A percentile compares a stretch with the other conserved stretches of the same genome.
Evolutionary conservation across 148 eudicot genomes (phyloP).

Genomic region (Suaeda aralocaspica): DNA sequence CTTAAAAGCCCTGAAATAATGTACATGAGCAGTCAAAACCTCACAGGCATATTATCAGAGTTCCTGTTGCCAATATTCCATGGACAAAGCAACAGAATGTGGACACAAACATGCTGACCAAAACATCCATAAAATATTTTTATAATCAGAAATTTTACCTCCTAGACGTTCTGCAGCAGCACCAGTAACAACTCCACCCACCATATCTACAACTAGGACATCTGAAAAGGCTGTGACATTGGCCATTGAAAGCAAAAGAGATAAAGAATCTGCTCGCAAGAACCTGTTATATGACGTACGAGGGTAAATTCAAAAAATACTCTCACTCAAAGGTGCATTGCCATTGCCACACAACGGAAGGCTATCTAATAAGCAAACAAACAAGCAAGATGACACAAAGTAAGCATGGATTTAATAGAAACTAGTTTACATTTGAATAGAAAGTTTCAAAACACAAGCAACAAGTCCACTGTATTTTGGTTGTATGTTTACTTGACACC

Average conservation of each 20-base stretch:
- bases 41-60: neutral
- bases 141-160: conserved; percentile 42
- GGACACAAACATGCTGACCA: neutral
- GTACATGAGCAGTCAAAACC: neutral
- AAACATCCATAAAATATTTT: neutral
- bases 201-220: conserved; percentile 83
- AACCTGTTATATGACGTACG: conserved; percentile 38
- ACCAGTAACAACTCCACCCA: conserved; percentile 86
- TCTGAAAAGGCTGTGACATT: conserved; percentile 77
- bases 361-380: neutral
- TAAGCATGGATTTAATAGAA: neutral
- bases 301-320: neutral
- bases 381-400: neutral
- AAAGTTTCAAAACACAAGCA: neutral
- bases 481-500: neutral
- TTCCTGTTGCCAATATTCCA: neutral
- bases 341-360: neutral
- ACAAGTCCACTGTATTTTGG: neutral
- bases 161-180: conserved; percentile 94
- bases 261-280: conserved; percentile 71
- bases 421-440: neutral
- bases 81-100: conserved; percentile 10
- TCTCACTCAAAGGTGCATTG: neutral
- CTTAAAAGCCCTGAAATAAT: neutral
- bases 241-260: conserved; percentile 81